Base-by-base conservation (phyloP, 805 yeast genomes). In the Groenewaldozyma tartarivorans region DNA sequence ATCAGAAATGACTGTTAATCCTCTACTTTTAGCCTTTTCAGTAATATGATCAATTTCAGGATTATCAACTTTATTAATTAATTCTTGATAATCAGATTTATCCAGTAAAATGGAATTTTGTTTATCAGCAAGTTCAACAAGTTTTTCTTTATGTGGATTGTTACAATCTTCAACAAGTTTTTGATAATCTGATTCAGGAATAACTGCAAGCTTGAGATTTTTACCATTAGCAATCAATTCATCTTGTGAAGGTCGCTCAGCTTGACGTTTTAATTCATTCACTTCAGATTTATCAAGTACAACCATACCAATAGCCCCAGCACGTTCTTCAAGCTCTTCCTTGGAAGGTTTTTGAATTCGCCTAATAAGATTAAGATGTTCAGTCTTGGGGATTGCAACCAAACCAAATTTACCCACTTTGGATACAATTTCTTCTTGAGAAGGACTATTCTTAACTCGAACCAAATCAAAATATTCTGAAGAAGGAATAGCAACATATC, bases 221-320 rank as follows among this genome's bases (percentile, higher is more conserved):
- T 40, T 21, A 5, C 56, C 56, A 7, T 41, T 31, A n/a, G 31
- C 20, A 16, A 40, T 33, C 5, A 56, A 30, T 34, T 52, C 53
- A 20, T 48, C 54, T 3, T 40, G 37, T 24, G 56, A 33, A 4
- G 57, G 58, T 13, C 35, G 29, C 18, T 36, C 41, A 4, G 43
- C 47, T 34, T 22, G 21, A 18, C 52, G 37, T 38, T 41, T 38
- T 18, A 51, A 42, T n/a, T 48, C 48, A 15, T 43, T 38, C 42
- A 61, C 60, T 22, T 64, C 63, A 7, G 54, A 54, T 22, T 53
- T 50, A 5, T 55, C 57, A 6, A 67, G 41, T 5, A 58, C 43
- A 11, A 62, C 58, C 38, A 67, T 46, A 5, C 63, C 69, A 7
- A 39, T 39, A 4, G 47, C 35, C n/a, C 11, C 24, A 19, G 54